These are phyloP conservation scores for Ormosia emarginata DNA, from an alignment of 306 rosid species.

Conservation along the genomic window DNA sequence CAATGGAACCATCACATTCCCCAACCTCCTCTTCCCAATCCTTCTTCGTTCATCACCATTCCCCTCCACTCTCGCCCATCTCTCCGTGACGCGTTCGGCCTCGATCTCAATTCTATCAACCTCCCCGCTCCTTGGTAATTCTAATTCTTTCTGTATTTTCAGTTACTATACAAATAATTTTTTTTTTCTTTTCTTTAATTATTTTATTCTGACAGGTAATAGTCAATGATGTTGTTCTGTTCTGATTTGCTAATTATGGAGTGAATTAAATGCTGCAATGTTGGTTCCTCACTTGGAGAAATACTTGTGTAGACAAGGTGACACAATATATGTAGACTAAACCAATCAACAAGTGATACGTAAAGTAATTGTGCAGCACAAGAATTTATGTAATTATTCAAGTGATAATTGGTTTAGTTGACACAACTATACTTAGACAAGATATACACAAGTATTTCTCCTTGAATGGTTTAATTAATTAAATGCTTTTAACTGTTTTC, in stretches of 20 bases:
- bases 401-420: too few relatives aligned
- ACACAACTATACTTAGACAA: too few relatives aligned
- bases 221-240: not conserved
- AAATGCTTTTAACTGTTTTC: slow-evolving; percentile 11
- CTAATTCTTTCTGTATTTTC: not conserved
- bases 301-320: too few relatives aligned
- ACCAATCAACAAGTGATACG: too few relatives aligned
- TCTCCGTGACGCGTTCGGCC: slow-evolving; percentile 9
- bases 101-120: slow-evolving; percentile 40
- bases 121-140: slow-evolving; percentile 82
- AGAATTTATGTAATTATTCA: too few relatives aligned
- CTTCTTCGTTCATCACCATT: slow-evolving; percentile 27
- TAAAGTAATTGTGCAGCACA: too few relatives aligned
- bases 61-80: not conserved
- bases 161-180: not conserved
- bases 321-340: too few relatives aligned
- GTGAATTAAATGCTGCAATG: not conserved
- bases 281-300: not conserved
- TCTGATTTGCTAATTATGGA: not conserved
- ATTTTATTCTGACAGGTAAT: not conserved
- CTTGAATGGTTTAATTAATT: not conserved
- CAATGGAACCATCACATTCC: slow-evolving; percentile 70
- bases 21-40: slow-evolving; percentile 26
- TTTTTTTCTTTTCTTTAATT: not conserved
- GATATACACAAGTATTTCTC: too few relatives aligned